These are phyloP conservation scores for Colletotrichum musae DNA, from an alignment of 2,329 filamentous ascomycete species.

Conservation along the genomic window DNA sequence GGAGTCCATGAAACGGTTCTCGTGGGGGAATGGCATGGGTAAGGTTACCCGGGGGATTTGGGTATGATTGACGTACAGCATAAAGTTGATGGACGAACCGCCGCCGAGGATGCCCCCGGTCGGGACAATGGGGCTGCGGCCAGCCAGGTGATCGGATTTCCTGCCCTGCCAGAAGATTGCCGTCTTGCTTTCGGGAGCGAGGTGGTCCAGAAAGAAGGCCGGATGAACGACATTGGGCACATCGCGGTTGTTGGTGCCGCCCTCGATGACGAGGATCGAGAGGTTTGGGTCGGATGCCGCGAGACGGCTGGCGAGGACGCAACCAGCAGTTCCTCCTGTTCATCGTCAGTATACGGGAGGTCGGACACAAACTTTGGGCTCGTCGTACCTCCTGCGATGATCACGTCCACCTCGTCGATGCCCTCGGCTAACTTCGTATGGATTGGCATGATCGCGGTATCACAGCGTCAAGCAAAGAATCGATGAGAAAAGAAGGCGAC, in stretches of 20 bases:
- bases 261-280: conserved; percentile 67
- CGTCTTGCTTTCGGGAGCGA: conserved; percentile 80
- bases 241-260: conserved; percentile 67
- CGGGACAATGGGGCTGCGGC: conserved; percentile 56
- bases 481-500: neutral
- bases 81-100: conserved; percentile 63
- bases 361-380: too few species aligned
- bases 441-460: conserved; percentile 43
- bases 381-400: conserved; percentile 62
- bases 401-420: conserved; percentile 63
- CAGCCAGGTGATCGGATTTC: conserved; percentile 59
- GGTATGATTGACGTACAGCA: conserved; percentile 49
- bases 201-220: conserved; percentile 67
- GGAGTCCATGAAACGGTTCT: neutral
- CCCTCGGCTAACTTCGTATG: conserved; percentile 47
- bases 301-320: conserved; percentile 64
- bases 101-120: conserved; percentile 65
- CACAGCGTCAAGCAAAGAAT: neutral
- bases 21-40: neutral
- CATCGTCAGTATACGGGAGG: neutral
- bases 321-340: conserved; percentile 62
- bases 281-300: conserved; percentile 63
- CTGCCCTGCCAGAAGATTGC: conserved; percentile 66
- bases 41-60: neutral
- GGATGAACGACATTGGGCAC: conserved; percentile 64